Base-by-base conservation (phyloP, 106 monocot species). In the Allium cepa region DNA sequence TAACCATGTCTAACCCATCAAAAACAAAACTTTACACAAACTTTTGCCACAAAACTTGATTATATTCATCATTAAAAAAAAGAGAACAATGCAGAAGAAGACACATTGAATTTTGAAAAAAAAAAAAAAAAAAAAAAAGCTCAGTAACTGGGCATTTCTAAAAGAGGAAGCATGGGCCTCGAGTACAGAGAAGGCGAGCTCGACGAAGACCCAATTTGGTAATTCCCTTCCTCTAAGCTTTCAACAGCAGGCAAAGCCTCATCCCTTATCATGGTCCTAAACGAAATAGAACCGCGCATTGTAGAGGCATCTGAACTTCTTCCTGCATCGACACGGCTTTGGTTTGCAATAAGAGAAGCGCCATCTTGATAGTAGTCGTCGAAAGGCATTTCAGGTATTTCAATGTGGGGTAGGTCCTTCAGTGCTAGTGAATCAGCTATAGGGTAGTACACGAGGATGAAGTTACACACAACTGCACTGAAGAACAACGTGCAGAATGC, bases 381-480 rank as follows among this genome's bases (percentile, higher is more conserved):
- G 28, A 69, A 87, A 8, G 84, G 82, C 59, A 79, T 60, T 9
- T 76, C 78, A 48, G 76, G 79, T 63, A 85, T 72, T 63, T 76
- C 80, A 17, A 74, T 57, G 15, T 70, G 76, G 36, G 69, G 70
- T 2, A 77, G 60, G 27, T 79, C 75, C 60, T 83, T 65, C 81
- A 91, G 62, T 6, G 77, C 88, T 69, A 88, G 55, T 48, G 91
- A 83, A 71, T 95, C 95, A 3, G 80, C 81, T 16, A 95, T 77
- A 0, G 95, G 95, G 61, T 72, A 79, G 64, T 91, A 95, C 9
- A 95, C 95, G 46, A 95, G 85, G 80, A 95, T 72, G 47, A 71
- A 79, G 17, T 88, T 69, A 3, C 88, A 81, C 9, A 83, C 69
- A 57, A 72, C 27, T 15, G 75, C 75, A 57, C 81, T 85, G 26